Base-by-base conservation (phyloP, 1,284 basidiomycete species). In the Pseudozyma thailandica region DNA sequence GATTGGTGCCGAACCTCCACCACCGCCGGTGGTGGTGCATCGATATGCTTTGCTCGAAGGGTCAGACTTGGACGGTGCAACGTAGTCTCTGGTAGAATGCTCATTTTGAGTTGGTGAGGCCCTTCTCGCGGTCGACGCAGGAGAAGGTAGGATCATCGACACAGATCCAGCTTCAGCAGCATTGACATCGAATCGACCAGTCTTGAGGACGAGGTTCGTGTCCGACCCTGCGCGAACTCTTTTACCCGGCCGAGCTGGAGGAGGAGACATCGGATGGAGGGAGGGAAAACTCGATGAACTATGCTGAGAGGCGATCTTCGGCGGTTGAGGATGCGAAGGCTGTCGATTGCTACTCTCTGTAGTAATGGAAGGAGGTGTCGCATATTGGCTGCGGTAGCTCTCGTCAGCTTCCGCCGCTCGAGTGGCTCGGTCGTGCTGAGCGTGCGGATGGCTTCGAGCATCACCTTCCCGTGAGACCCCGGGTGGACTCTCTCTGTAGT, bases 211-310 rank as follows among this genome's bases (percentile, higher is more conserved):
- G 27, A 66, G 56, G 12, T 56, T 60, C 1, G 63, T 66, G 25
- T 66, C 63, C 7, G 63, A 66, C 1, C 50, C 63, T 6, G 63
- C 56, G 1, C 63, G 47, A 9, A 48, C 42, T 16, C 63, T 23
- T n/a, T 66, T 66, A 2, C 38, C 12, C 6, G 52, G 63, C 25
- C 52, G 33, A 35, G n/a, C 26, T 3, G 27, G n/a, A 0, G 46
- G 50, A 3, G 46, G 35, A n/a, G 39, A 42, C 15, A 48, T 52
- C 15, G 44, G n/a, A 4, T 28, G 35, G 6, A 15, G 13, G 23
- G 5, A 23, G 42, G 18, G 8, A 28, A 20, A 50, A 9, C 16
- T 41, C 20, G 20, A 18, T 41, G 31, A 16, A 16, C n/a, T 50
- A 44, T 51, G 47, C 37, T 64, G 61, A 5, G 61, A 58, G 1